Conservation (phyloP, 2,329 filamentous ascomycete genomes). For the Fusarium pilosicola region DNA sequence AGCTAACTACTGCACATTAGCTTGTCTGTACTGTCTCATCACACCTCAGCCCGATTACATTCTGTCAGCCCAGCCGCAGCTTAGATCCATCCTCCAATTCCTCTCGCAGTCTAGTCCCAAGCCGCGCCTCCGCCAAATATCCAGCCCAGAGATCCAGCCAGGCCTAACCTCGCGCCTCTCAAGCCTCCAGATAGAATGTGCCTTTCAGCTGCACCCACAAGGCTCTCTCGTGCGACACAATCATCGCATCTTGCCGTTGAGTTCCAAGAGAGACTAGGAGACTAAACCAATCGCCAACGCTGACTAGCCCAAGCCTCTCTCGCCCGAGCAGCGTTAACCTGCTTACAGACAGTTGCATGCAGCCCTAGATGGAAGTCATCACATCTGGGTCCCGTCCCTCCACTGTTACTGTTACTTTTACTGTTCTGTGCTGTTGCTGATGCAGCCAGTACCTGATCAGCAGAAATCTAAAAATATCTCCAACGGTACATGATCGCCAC, state of each 20-base stretch:
- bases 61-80: constrained; percentile 37
- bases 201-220: constrained; percentile 5
- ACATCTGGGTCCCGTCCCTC: constrained; percentile 16
- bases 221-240: background rate
- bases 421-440: background rate
- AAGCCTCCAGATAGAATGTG: constrained; percentile 24
- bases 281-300: constrained; percentile 1
- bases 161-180: constrained; percentile 22
- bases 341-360: background rate
- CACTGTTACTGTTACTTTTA: background rate
- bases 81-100: constrained; percentile 23
- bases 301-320: constrained; percentile 4
- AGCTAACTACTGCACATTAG: background rate
- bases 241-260: background rate
- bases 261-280: background rate
- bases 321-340: background rate
- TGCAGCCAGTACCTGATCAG: constrained; percentile 21
- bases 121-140: constrained; percentile 37
- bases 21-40: background rate
- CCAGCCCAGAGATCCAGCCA: constrained; percentile 35
- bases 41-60: constrained; percentile 23
- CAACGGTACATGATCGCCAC: constrained; percentile 11
- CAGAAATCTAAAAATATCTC: constrained; percentile 32
- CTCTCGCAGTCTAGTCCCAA: constrained; percentile 27
- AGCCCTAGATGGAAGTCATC: background rate